A percentile compares a stretch with the other conserved stretches of the same genome.
Evolutionary conservation across 2,329 filamentous ascomycete species (phyloP).

Genomic region (Fusarium neocosmosporiellum): DNA sequence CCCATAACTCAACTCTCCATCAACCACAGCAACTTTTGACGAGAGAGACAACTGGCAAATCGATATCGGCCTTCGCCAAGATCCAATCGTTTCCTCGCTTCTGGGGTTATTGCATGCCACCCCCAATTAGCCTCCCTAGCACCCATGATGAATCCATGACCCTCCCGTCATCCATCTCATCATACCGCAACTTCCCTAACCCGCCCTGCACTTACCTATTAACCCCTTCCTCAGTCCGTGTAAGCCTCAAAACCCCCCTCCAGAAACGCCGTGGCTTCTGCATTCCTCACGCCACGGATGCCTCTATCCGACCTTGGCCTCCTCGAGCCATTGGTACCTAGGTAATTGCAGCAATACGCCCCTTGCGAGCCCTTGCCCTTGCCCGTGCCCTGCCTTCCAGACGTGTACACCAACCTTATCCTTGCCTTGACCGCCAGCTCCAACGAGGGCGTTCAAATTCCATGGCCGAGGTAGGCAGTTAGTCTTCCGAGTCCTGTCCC

Average conservation of each 20-base stretch:
- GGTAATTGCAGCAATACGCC: background rate
- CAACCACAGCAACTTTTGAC: background rate
- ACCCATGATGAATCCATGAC: background rate
- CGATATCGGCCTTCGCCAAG: background rate
- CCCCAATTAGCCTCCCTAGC: background rate
- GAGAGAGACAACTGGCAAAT: background rate
- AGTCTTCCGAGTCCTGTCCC: background rate
- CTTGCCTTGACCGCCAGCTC: background rate
- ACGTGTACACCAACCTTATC: conserved; percentile 1
- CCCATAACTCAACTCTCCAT: background rate
- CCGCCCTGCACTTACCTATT: background rate
- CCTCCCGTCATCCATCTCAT: background rate
- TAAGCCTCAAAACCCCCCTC: background rate
- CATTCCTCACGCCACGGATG: conserved; percentile 22
- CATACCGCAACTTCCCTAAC: conserved; percentile 6
- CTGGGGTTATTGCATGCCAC: background rate
- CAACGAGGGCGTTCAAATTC: background rate
- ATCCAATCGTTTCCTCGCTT: background rate
- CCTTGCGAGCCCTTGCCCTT: background rate
- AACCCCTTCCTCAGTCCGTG: background rate
- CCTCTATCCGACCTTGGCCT: background rate
- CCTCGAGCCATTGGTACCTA: background rate
- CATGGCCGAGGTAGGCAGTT: background rate
- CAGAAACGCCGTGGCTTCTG: conserved; percentile 1
- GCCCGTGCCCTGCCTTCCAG: background rate